A percentile compares a stretch with the other conserved stretches of the same genome.
phyloP scores from a whole-genome alignment of 345 rosid species.

The Capsella bursapastoris region DNA sequence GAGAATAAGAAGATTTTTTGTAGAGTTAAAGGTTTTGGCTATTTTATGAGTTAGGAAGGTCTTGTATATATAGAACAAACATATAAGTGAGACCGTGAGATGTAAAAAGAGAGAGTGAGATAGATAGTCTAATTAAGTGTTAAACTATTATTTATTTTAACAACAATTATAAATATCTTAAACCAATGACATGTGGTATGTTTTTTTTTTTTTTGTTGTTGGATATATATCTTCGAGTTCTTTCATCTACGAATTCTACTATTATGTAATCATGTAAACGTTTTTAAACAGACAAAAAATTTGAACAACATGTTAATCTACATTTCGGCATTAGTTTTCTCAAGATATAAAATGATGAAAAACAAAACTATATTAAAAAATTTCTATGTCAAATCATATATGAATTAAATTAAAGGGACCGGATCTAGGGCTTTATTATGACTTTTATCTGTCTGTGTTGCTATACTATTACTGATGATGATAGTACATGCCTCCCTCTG shows the following conservation, averaged over 20 bases:
- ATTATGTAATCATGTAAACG: not conserved
- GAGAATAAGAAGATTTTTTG: constrained; percentile 28
- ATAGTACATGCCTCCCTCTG: constrained; percentile 44
- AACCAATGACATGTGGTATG: not conserved
- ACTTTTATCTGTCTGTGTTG: constrained; percentile 37
- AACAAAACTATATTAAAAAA: not conserved
- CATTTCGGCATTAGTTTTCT: not conserved
- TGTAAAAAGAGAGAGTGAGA: constrained; percentile 5
- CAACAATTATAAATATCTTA: not conserved
- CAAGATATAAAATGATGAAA: not conserved
- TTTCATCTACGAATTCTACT: not conserved
- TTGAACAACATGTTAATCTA: not conserved
- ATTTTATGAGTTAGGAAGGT: constrained; percentile 26
- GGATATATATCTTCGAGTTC: not conserved
- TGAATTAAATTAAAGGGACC: constrained; percentile 24
- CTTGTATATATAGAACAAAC: constrained; percentile 37
- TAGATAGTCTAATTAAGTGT: not conserved
- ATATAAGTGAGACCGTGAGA: constrained; percentile 25
- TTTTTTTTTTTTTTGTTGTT: too few relatives aligned
- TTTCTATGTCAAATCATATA: constrained; percentile 27
- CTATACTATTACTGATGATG: constrained; percentile 36
- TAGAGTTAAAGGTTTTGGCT: constrained; percentile 28
- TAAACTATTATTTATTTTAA: constrained; percentile 2
- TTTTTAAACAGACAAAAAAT: not conserved
- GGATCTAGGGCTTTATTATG: constrained; percentile 46